phyloP scores from a whole-genome alignment of 2,329 filamentous ascomycete genomes.

The Lecanicillium sp. region DNA sequence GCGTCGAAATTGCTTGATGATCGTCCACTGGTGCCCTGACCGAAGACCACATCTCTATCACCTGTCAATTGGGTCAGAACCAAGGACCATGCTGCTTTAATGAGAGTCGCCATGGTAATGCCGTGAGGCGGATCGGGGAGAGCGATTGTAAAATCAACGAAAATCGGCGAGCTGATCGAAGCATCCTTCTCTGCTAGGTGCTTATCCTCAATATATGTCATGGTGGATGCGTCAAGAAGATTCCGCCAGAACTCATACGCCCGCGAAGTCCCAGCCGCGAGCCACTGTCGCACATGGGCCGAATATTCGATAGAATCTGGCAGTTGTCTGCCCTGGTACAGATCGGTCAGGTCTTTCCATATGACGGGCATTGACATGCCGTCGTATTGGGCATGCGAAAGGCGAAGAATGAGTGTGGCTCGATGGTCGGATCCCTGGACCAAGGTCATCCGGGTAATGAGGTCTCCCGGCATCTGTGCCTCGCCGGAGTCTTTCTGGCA shows the following conservation, averaged over 20 bases:
- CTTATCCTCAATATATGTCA: conserved; percentile 2
- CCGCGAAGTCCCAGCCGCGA: conserved; percentile 16
- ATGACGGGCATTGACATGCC: conserved; percentile 37
- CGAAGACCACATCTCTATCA: conserved; percentile 6
- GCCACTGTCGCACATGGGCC: conserved; percentile 32
- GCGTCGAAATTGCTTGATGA: not conserved
- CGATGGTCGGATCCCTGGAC: conserved; percentile 1
- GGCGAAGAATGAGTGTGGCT: not conserved
- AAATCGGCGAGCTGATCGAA: not conserved
- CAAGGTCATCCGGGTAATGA: conserved; percentile 3
- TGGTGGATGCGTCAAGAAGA: conserved; percentile 21
- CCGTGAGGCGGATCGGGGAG: not conserved
- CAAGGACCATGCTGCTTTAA: conserved; percentile 4
- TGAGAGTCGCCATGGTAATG: conserved; percentile 1
- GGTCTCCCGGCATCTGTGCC: not conserved
- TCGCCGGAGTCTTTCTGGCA: no score
- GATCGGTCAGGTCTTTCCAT: conserved; percentile 2
- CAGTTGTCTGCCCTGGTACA: conserved; percentile 8
- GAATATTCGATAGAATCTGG: conserved; percentile 24
- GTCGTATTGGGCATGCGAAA: conserved; percentile 37
- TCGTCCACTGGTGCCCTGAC: conserved; percentile 1
- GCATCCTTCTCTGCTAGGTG: not conserved
- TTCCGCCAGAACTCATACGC: conserved; percentile 31
- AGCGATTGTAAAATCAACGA: no score
- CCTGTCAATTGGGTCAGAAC: conserved; percentile 1